Evolutionary conservation across 2,329 filamentous ascomycete genomes (phyloP), one percentile per base, ranked within the genome.

Genomic region (Helminthosporium solani): DNA sequence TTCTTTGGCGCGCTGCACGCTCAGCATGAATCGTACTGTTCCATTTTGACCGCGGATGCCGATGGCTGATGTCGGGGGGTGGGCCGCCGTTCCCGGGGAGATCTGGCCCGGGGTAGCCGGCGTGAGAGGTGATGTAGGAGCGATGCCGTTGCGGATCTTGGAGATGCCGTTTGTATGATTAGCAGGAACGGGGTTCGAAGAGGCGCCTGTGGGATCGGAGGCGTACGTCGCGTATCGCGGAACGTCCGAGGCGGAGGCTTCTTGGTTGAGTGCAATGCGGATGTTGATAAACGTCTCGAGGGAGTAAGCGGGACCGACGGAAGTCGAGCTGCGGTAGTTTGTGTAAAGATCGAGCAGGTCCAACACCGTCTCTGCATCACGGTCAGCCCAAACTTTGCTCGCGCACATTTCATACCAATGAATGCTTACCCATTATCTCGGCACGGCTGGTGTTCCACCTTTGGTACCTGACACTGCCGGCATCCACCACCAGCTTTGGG

Each of bases 291-390:
- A 92, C 43, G 80, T 80, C 56, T 92, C 85, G 34, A 92, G 77
- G 37, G 86, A 81, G 69, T 89, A 87, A 38, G 81, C 75, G 14
- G 80, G 76, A 6, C 90, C 91, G 16, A 96, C 76, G 40, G 85
- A 83, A 27, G 90, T 96, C 41, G 79, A 77, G 55, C 82, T 81
- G 44, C 83, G 82, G 64, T 95, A 86, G 63, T 95, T 88, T 0
- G 90, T 94, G 70, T 96, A 97, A 2, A 97, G 80, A 63, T 99
- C 92, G 20, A 97, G 79, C 0, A 96, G 78, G 64, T 97, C 94
- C 31, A 96, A 82, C 60, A 96, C 81, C 0, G 89, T 92, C 77
- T 97, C 92, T 73, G 79, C 21, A 82, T 3, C 3, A 12, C 4
- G 12, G 42, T 61, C 31, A 55, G 50, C 16, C 23, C 15, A 11